Evolutionary conservation across 306 rosid species (phyloP), one percentile per base, ranked within the genome.

Genomic region (Alnus glutinosa): DNA sequence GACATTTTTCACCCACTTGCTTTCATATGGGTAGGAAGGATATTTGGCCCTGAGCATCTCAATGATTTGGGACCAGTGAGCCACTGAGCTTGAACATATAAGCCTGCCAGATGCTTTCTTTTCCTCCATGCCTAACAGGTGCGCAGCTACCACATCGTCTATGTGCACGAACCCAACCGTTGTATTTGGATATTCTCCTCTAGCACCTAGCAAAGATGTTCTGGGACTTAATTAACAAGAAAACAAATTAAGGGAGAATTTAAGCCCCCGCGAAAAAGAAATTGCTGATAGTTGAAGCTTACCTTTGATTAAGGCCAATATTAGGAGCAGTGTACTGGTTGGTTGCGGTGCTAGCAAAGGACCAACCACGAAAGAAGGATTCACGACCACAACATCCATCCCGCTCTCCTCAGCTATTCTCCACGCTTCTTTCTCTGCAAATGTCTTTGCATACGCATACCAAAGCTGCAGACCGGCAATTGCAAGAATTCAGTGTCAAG

Each of bases 391-490:
- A 0, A 92, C 77, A 88, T 94, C 92, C 79, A 87, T 75, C 16
- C 86, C 92, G 50, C 59, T 78, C 71, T 91, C 89, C 83, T 83
- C 42, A 10, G 98, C 91, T 10, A 84, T 57, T 66, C 76, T 85
- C 97, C 97, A 94, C 12, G 95, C 97, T 59, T 91, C 97, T 84
- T 79, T 87, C 82, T 94, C 98, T 3, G 88, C 97, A 19, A 80
- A 0, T 0, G 97, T 91, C 87, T 92, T 94, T 30, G 98, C 92
- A 86, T 85, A 92, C 19, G 97, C 97, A 80, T 92, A 94, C 98
- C 97, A 89, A 10, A 94, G 79, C 97, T 94, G 89, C 85, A 84
- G 28, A 23, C 28, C 28, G 61, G 62, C 82, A 59, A 63, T 2
- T 2, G 71, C 30, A 46, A 77, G 15, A 73, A 68, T 44, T 64